Percentiles rank a stretch among this genome's conserved stretches.
These are phyloP conservation scores for Neoboletus subvelutipes DNA, from an alignment of 768 basidiomycete species.

Conservation along the genomic window DNA sequence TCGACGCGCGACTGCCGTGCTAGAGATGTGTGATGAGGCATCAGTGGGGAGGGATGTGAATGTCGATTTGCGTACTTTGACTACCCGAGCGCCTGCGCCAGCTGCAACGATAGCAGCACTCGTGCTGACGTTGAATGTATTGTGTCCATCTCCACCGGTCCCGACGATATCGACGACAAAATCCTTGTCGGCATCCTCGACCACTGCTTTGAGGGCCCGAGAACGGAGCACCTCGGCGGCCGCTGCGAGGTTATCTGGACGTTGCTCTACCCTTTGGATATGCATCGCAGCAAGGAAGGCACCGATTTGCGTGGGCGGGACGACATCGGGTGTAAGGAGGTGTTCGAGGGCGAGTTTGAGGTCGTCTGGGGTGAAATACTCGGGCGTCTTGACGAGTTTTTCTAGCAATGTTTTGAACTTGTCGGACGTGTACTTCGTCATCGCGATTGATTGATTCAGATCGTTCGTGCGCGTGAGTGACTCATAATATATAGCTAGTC, in stretches of 20 bases:
- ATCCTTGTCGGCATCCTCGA: conserved; percentile 60
- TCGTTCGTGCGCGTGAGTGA: background rate
- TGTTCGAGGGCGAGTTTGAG: conserved; percentile 71
- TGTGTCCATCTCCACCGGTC: conserved; percentile 83
- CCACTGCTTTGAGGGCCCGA: conserved; percentile 62
- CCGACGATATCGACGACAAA: conserved; percentile 56
- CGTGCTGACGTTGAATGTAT: conserved; percentile 96
- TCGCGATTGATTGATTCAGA: conserved; percentile 4
- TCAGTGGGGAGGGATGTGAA: background rate
- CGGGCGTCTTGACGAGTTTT: conserved; percentile 77
- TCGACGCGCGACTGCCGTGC: conserved; percentile 91
- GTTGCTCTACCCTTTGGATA: conserved; percentile 71
- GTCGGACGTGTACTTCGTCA: conserved; percentile 37
- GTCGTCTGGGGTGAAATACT: conserved; percentile 78
- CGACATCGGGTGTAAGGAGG: conserved; percentile 62
- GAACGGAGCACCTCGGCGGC: conserved; percentile 73
- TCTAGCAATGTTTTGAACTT: conserved; percentile 77
- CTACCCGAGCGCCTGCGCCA: conserved; percentile 88
- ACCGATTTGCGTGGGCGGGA: conserved; percentile 76
- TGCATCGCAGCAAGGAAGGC: conserved; percentile 88
- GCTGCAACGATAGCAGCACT: conserved; percentile 92
- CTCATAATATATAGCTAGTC: too few relatives aligned
- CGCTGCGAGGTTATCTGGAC: conserved; percentile 74
- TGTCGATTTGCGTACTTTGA: conserved; percentile 58
- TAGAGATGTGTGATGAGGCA: conserved; percentile 30